phyloP scores from a whole-genome alignment of 805 yeast genomes.

The Hyphopichia homilentoma region DNA sequence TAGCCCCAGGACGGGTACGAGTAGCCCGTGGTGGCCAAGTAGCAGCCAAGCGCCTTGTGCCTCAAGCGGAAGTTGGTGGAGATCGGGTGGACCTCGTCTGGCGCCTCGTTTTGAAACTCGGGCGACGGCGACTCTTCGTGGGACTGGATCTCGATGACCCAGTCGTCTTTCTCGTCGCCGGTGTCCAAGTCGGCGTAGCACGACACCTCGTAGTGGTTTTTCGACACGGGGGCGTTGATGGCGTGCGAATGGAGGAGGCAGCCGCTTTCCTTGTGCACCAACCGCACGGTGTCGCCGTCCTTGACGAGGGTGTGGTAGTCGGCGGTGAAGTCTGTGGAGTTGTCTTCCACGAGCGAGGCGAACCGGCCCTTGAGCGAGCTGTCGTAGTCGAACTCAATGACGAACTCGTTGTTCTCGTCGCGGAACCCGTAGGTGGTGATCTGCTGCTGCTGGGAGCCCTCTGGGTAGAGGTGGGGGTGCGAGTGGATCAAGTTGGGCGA shows the following conservation, averaged over 20 bases:
- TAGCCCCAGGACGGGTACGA: conserved; percentile 81
- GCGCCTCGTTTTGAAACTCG: conserved; percentile 45
- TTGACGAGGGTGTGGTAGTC: conserved; percentile 34
- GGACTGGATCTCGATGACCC: conserved; percentile 80
- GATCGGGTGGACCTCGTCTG: conserved; percentile 61
- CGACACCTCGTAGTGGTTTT: conserved; percentile 73
- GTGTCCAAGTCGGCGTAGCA: conserved; percentile 72
- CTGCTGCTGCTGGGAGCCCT: conserved; percentile 92
- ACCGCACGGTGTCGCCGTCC: conserved; percentile 65
- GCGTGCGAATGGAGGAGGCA: conserved; percentile 81
- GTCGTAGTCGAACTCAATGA: conserved; percentile 57
- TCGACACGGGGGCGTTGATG: conserved; percentile 70
- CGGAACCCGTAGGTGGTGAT: conserved; percentile 88
- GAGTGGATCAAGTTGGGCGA: conserved; percentile 82
- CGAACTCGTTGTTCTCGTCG: conserved; percentile 84
- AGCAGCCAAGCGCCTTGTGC: conserved; percentile 64
- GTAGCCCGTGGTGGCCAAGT: conserved; percentile 69
- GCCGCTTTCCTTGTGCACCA: conserved; percentile 67
- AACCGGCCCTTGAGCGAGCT: conserved; percentile 23
- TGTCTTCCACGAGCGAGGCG: conserved; percentile 26
- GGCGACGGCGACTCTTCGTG: conserved; percentile 45
- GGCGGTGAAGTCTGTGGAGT: conserved; percentile 5
- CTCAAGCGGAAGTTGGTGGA: conserved; percentile 69
- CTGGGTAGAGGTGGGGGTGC: conserved; percentile 81
- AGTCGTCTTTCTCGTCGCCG: conserved; percentile 83